Evolutionary conservation across 2,329 filamentous ascomycete genomes (phyloP), one percentile per base, ranked within the genome.

Genomic region (Xylariales sp.): DNA sequence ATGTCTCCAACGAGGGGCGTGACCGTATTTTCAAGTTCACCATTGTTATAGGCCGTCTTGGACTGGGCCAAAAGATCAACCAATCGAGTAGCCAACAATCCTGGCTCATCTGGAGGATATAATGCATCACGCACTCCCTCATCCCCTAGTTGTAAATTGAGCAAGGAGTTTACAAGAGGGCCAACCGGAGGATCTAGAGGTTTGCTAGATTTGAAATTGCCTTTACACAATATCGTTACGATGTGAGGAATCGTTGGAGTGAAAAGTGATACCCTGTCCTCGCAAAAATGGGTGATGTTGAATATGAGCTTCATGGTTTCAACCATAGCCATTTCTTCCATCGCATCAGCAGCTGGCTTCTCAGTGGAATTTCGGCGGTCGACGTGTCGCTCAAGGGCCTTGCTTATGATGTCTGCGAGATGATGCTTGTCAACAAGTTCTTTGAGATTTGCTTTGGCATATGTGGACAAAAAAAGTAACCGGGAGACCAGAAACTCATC

Each of bases 281-380:
- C 78, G 48, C 83, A 84, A 52, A 82, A 81, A 51, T 90, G 82
- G 2, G 85, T 85, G 37, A 95, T 71, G 60, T 96, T 96, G 70
- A 94, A 97, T 36, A 95, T 65, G 28, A 97, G 72, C 55, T 95
- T 96, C 34, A 93, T 67, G 0, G 85, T 91, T 60, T 97, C 91
- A 7, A 72, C 73, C 25, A 97, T 70, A 1, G 90, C 88, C 78
- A 91, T 80, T 41, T 85, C 80, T 46, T 85, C 80, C 73, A 90
- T 85, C 0, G 76, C 74, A 29, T 77, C 65, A 11, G 47, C 47
- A 10, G 52, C 55, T 17, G 55, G 46, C 31, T 61, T 62, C 31
- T 52, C 50, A n/a, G n/a, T n/a, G 15, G 45, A 42, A 14, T 52
- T 45, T 7, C 61, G 38, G 4, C 61, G 49, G 37, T 72, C 76